A percentile compares a stretch with the other conserved stretches of the same genome.
These are phyloP conservation scores for Ajuga chamaepitys DNA, from an alignment of 257 asterid genomes.

Conservation along the genomic window DNA sequence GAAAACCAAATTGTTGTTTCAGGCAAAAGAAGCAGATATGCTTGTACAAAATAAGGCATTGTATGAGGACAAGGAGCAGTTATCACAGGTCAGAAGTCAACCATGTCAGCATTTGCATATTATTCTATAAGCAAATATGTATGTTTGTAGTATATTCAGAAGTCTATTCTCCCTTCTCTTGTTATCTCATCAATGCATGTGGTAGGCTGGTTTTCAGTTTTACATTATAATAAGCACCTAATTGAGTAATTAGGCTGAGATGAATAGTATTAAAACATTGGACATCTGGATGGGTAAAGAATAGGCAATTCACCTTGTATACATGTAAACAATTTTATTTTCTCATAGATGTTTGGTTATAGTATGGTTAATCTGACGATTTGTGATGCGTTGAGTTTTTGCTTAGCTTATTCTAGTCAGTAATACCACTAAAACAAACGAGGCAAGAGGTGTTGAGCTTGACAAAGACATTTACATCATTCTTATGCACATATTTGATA, in stretches of 20 bases:
- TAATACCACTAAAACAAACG: too few species aligned
- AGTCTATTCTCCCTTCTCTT: background rate
- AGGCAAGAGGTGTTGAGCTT: background rate
- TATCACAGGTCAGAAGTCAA: conserved; percentile 59
- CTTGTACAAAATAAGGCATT: conserved; percentile 56
- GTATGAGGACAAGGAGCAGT: conserved; percentile 77
- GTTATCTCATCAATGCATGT: background rate
- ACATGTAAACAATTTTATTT: too few species aligned
- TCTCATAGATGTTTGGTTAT: background rate
- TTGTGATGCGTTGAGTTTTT: too few species aligned
- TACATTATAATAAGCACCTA: background rate
- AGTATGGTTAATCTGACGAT: background rate
- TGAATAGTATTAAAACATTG: background rate
- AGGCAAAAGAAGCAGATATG: conserved; percentile 81
- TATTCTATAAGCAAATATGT: background rate
- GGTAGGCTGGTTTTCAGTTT: background rate
- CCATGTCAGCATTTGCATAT: background rate
- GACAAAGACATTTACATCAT: too few species aligned
- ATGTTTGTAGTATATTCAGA: background rate
- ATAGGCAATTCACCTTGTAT: background rate
- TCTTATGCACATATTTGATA: background rate
- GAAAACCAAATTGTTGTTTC: conserved; percentile 22
- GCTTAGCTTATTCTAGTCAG: too few species aligned
- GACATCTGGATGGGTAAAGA: background rate
- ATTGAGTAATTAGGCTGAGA: background rate